A percentile compares a stretch with the other conserved stretches of the same genome.
These are phyloP conservation scores for Trichosanthes cucumerina DNA, from an alignment of 306 rosid genomes.

Conservation along the genomic window DNA sequence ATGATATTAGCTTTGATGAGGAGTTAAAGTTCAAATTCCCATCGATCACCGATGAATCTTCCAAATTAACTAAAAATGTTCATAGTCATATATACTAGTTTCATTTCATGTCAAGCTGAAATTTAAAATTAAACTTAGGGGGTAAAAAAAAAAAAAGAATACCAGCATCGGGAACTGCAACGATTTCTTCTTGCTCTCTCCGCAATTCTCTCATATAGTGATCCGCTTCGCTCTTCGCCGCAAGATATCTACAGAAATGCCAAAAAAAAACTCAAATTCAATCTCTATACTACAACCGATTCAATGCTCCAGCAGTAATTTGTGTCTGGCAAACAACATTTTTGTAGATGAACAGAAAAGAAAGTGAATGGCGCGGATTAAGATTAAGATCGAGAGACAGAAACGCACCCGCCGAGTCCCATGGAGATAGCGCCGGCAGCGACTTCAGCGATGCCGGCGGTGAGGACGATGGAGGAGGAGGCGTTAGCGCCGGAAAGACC, in stretches of 20 bases:
- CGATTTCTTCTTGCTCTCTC: slow-evolving; percentile 41
- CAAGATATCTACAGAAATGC: slow-evolving; percentile 27
- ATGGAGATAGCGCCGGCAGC: slow-evolving; percentile 71
- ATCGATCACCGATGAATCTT: too few species aligned
- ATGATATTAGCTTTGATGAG: too few species aligned
- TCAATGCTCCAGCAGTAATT: not conserved
- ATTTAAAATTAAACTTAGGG: not conserved
- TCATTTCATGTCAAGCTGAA: not conserved
- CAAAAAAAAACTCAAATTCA: not conserved
- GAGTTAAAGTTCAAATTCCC: too few species aligned
- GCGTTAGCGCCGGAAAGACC: slow-evolving; percentile 66
- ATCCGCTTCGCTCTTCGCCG: slow-evolving; percentile 45
- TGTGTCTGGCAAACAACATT: not conserved
- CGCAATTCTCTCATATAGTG: slow-evolving; percentile 31
- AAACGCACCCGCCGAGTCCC: slow-evolving; percentile 40
- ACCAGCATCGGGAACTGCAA: slow-evolving; percentile 47
- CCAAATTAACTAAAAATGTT: too few species aligned
- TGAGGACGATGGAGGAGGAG: slow-evolving; percentile 50
- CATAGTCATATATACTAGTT: too few species aligned
- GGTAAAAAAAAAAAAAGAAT: not conserved
- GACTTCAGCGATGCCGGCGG: slow-evolving; percentile 66
- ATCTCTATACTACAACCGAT: not conserved
- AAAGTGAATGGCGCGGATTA: not conserved
- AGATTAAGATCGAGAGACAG: not conserved
- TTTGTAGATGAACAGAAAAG: slow-evolving; percentile 2